These are phyloP conservation scores for Lentinus brumalis DNA, from an alignment of 768 basidiomycete genomes.

Conservation along the genomic window DNA sequence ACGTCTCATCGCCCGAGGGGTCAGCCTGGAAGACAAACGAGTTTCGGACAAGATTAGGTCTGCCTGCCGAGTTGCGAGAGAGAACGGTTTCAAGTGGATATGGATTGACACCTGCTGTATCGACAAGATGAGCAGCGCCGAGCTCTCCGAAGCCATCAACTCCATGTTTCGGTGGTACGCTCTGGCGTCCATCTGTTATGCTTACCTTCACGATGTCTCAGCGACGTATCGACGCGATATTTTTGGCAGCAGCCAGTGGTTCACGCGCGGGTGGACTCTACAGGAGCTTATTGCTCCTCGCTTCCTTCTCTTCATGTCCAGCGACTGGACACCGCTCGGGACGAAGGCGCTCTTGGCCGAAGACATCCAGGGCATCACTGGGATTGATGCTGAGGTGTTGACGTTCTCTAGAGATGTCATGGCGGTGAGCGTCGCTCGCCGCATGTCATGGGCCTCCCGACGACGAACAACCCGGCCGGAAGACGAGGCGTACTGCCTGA, in stretches of 20 bases:
- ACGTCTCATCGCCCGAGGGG: neutral
- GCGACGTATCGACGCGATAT: neutral
- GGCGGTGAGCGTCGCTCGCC: neutral
- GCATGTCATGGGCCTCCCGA: slow-evolving; percentile 6
- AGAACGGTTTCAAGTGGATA: neutral
- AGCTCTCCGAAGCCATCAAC: slow-evolving; percentile 5
- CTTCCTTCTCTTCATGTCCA: slow-evolving; percentile 2
- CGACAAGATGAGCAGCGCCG: slow-evolving; percentile 6
- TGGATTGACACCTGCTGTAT: slow-evolving; percentile 8
- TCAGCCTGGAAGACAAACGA: neutral
- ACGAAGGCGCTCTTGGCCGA: neutral
- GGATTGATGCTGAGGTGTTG: neutral
- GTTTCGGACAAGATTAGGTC: neutral
- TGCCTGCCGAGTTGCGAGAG: neutral
- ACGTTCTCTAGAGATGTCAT: neutral
- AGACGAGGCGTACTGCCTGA: slow-evolving; percentile 10
- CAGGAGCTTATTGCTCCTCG: slow-evolving; percentile 8
- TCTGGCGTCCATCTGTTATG: slow-evolving; percentile 1
- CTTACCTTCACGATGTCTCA: slow-evolving; percentile 1
- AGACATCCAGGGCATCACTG: slow-evolving; percentile 1
- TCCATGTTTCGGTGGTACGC: slow-evolving; percentile 1
- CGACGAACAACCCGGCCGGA: slow-evolving; percentile 4
- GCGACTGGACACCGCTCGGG: neutral
- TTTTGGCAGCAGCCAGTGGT: slow-evolving; percentile 3
- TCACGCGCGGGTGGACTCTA: slow-evolving; percentile 12